Evolutionary conservation across 345 rosid genomes (phyloP), one percentile per base, ranked within the genome.

Genomic region (Triadica sebifera): DNA sequence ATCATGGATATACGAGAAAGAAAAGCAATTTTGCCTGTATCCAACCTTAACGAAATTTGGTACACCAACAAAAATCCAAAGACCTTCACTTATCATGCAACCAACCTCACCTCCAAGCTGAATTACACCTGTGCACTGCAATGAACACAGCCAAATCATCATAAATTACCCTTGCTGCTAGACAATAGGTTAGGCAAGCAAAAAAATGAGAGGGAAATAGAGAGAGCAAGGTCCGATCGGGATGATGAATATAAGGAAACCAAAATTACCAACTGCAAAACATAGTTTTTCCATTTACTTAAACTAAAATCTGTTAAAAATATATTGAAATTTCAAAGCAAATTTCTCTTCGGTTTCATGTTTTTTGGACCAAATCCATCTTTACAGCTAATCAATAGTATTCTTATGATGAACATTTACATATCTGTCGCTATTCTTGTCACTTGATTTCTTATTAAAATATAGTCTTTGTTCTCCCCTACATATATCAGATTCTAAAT

Each of bases 31-130:
- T 55, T 53, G 8, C 58, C 22, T 25, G 15, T 22, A 37, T 52
- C 84, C 71, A 83, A 85, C 99, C 99, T 91, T 96, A 47, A 96
- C 89, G 78, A 85, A 50, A 90, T 93, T 89, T 51, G 91, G 94
- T 78, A 91, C 59, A 73, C 99, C 98, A 80, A 91, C 88, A 81
- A 96, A 91, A 49, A 96, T 81, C 98, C 99, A 93, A 9, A 97
- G 96, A 71, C 96, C 97, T 89, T 93, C 99, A 79, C 77, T 91
- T 60, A 96, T 86, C 87, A 96, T 84, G 86, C 97, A 96, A 49
- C 97, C 97, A 68, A 93, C 87, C 81, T 96, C 97, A 64, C 93
- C 96, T 57, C 95, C 97, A 79, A 91, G 86, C 78, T 81, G 84
- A 69, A 85, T 55, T 45, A 87, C 90, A 65, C 81, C 83, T 71